Evolutionary conservation across 345 rosid species (phyloP).

Genomic region (Eucalyptus regnans): DNA sequence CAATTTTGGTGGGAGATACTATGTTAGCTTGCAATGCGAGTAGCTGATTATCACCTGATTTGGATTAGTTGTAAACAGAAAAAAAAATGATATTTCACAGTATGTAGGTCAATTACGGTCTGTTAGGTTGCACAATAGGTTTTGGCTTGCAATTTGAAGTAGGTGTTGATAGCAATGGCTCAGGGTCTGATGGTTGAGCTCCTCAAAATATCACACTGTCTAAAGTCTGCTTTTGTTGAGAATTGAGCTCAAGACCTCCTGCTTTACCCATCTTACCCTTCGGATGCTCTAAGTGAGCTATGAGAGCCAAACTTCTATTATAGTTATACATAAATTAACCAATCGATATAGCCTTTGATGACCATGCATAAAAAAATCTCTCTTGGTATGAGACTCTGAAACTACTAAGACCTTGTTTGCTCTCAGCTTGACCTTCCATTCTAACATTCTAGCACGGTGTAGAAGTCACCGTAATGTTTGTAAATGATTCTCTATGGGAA

Average conservation of each 20-base stretch:
- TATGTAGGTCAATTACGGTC: not conserved
- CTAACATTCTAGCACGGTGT: not conserved
- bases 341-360: not conserved
- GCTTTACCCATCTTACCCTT: constrained; percentile 44
- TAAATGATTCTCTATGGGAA: not conserved
- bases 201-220: not conserved
- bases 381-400: not conserved
- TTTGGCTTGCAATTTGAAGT: not conserved
- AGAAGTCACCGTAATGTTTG: not conserved
- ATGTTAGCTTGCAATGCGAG: not conserved
- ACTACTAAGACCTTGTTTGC: not conserved
- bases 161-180: not conserved
- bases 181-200: not conserved
- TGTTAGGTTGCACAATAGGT: not conserved
- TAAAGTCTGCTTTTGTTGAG: constrained; percentile 55
- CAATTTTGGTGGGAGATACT: not conserved
- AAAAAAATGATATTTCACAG: not conserved
- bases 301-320: constrained; percentile 6
- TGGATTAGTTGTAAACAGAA: not conserved
- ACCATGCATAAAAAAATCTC: not conserved
- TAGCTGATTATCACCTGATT: not conserved
- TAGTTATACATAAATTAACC: not conserved
- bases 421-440: not conserved
- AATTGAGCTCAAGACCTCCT: constrained; percentile 93
- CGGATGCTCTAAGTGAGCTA: constrained; percentile 98